Conservation (phyloP, 2,329 filamentous ascomycete genomes). For the Pyrenophora tritici-repentis region DNA sequence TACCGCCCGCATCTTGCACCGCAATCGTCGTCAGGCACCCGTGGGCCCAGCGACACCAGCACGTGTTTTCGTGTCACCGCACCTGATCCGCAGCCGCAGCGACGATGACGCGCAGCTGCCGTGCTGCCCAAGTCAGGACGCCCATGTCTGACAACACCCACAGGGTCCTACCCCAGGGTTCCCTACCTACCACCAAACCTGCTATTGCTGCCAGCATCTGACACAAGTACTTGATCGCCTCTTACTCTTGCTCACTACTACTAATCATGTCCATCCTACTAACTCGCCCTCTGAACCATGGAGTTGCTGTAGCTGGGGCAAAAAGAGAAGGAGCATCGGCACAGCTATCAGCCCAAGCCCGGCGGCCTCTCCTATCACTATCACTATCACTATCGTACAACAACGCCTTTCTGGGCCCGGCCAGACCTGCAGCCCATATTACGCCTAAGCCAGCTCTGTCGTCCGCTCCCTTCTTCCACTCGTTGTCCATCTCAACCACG, state of each 20-base stretch:
- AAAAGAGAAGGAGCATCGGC: slow-evolving; percentile 3
- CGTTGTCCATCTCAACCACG: neutral
- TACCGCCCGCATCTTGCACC: slow-evolving; percentile 15
- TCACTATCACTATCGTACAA: slow-evolving; percentile 12
- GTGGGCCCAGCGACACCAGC: slow-evolving; percentile 11
- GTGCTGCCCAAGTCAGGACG: slow-evolving; percentile 21
- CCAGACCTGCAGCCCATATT: slow-evolving; percentile 26
- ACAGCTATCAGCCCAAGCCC: neutral
- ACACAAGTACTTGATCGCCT: no score
- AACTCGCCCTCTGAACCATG: no score
- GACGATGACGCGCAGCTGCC: slow-evolving; percentile 23
- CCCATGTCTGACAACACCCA: slow-evolving; percentile 1
- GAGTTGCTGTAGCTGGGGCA: no score
- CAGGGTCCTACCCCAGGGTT: neutral
- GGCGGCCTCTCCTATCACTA: no score
- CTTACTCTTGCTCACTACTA: neutral
- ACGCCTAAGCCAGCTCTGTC: slow-evolving; percentile 1
- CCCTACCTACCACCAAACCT: neutral
- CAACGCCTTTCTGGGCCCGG: slow-evolving; percentile 18
- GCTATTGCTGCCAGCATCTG: no score
- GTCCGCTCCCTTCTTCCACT: neutral
- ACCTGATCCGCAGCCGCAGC: slow-evolving; percentile 1
- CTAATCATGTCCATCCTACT: no score
- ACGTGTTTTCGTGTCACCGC: slow-evolving; percentile 30
- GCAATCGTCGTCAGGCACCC: slow-evolving; percentile 27